These are phyloP conservation scores for Ophiosphaerella korrae DNA, from an alignment of 2,329 filamentous ascomycete genomes.

Conservation along the genomic window DNA sequence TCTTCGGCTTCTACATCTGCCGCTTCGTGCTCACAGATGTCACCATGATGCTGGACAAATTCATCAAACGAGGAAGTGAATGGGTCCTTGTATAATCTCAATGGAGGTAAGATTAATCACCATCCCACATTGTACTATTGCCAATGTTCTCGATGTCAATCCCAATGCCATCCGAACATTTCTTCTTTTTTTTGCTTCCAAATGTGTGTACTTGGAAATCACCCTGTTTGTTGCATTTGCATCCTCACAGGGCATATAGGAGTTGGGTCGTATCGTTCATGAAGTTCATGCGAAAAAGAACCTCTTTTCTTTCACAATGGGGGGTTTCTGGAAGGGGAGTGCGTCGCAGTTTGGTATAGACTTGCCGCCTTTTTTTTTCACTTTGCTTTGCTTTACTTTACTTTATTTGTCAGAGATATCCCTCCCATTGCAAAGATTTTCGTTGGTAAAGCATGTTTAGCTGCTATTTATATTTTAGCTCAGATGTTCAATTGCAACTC, in stretches of 20 bases:
- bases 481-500: not conserved
- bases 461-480: constrained; percentile 5
- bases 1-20: constrained; percentile 96
- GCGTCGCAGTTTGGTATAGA: no score
- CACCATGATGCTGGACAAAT: constrained; percentile 87
- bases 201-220: not conserved
- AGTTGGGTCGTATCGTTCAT: no score
- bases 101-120: no score
- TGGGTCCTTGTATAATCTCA: constrained; percentile 71
- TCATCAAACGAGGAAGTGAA: constrained; percentile 93
- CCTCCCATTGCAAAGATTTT: not conserved
- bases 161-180: no score
- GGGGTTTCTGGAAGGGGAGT: no score
- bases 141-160: no score
- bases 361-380: not conserved
- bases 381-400: constrained; percentile 1
- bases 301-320: not conserved
- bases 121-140: no score
- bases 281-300: no score
- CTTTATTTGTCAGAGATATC: constrained; percentile 13
- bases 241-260: no score
- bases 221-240: no score
- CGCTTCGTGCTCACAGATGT: constrained; percentile 91
- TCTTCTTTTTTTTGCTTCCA: not conserved
- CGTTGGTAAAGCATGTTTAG: constrained; percentile 11